phyloP scores from a whole-genome alignment of 2,329 filamentous ascomycete genomes.

The Cyanodermella asteris region DNA sequence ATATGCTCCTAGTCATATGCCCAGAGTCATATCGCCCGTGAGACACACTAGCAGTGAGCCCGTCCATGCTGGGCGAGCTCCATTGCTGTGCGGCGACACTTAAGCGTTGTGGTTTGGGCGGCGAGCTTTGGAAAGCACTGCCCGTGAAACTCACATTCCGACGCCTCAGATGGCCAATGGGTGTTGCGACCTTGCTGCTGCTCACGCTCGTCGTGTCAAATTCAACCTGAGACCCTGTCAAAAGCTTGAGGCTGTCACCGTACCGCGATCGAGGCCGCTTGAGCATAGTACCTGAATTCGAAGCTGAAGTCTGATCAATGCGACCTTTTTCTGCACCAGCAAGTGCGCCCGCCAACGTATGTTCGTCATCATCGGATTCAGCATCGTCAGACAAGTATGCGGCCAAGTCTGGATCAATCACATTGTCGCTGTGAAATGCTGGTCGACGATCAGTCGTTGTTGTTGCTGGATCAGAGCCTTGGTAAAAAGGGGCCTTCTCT shows the following conservation, averaged over 20 bases:
- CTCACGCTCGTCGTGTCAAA: slow-evolving; percentile 41
- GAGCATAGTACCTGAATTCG: too few relatives aligned
- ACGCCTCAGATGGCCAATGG: slow-evolving; percentile 42
- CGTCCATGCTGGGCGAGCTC: slow-evolving; percentile 15
- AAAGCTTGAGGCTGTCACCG: slow-evolving; percentile 50
- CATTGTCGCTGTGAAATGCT: slow-evolving; percentile 95
- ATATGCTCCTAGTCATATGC: slow-evolving; percentile 56
- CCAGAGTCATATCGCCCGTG: too few relatives aligned
- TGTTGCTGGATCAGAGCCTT: slow-evolving; percentile 46
- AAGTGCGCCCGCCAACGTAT: slow-evolving; percentile 55
- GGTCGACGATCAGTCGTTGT: slow-evolving; percentile 47
- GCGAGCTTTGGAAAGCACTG: slow-evolving; percentile 45
- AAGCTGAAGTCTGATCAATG: too few relatives aligned
- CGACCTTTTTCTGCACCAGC: slow-evolving; percentile 56
- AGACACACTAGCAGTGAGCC: slow-evolving; percentile 20
- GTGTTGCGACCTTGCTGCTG: slow-evolving; percentile 34
- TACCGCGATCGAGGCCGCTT: too few relatives aligned
- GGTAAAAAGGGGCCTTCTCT: slow-evolving; percentile 71
- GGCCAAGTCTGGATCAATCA: slow-evolving; percentile 89
- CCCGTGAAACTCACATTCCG: slow-evolving; percentile 74
- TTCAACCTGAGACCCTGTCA: slow-evolving; percentile 48
- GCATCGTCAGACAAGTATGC: slow-evolving; percentile 89
- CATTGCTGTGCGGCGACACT: slow-evolving; percentile 26
- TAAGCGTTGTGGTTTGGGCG: slow-evolving; percentile 41
- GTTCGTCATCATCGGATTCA: slow-evolving; percentile 80